A percentile compares a stretch with the other conserved stretches of the same genome.
Evolutionary conservation across 202 grass and related monocot genomes (phyloP).

Genomic region (Carex sylvatica): DNA sequence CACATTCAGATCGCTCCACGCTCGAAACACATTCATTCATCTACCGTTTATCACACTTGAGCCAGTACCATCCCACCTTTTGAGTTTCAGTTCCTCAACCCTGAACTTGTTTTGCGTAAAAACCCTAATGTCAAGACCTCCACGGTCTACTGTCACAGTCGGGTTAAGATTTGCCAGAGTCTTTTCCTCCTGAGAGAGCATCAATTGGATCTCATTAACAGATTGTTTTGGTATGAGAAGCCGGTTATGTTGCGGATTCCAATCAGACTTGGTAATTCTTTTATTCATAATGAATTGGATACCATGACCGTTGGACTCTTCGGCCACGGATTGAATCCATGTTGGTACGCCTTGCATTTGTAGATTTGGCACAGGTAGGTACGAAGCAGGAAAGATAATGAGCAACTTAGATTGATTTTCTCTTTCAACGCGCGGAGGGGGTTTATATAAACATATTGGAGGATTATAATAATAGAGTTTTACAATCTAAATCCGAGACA

Average conservation of each 20-base stretch:
- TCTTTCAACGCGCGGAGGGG: background rate
- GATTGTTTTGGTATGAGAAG: conserved; percentile 1
- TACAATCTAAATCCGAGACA: no score
- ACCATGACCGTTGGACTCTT: background rate
- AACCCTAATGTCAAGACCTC: background rate
- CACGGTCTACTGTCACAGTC: background rate
- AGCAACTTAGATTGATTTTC: background rate
- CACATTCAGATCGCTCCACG: background rate
- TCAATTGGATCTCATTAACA: background rate
- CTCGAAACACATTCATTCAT: background rate
- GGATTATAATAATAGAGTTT: no score
- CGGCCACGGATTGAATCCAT: background rate
- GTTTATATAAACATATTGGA: background rate
- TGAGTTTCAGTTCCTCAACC: background rate
- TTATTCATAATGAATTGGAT: background rate
- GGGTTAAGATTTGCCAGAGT: background rate
- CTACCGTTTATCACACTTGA: background rate
- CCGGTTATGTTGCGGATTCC: background rate
- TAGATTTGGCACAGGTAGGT: background rate
- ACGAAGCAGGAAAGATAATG: background rate
- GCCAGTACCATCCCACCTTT: background rate
- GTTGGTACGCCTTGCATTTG: background rate
- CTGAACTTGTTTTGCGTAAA: background rate
- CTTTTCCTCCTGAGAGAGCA: background rate
- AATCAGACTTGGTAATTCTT: background rate